Percentiles rank a stretch among this genome's conserved stretches.
phyloP scores from a whole-genome alignment of 139 green algal genomes.

The Chlamydomonas incerta region DNA sequence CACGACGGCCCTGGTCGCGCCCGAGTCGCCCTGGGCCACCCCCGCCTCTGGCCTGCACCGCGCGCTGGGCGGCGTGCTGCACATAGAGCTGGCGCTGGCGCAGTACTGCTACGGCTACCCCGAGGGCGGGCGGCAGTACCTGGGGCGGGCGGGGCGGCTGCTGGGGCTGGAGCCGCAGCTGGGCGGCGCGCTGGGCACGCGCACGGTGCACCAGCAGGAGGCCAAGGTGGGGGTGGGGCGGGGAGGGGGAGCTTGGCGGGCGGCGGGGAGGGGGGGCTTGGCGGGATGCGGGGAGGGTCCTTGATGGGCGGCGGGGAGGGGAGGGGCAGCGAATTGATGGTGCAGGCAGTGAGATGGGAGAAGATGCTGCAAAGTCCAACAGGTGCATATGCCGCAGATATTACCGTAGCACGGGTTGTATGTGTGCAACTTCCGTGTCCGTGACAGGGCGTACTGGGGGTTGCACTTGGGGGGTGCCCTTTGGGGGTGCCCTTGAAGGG shows the following conservation, averaged over 20 bases:
- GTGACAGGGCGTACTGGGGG: too few species aligned
- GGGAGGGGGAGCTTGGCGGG: conserved; percentile 18
- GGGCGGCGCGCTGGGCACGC: conserved; percentile 79
- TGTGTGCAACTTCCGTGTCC: too few species aligned
- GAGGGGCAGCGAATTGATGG: too few species aligned
- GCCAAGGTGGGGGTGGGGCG: conserved; percentile 83
- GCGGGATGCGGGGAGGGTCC: not conserved
- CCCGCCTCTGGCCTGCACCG: conserved; percentile 11
- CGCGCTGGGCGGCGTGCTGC: conserved; percentile 31
- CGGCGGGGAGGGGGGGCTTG: not conserved
- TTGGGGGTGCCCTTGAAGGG: too few species aligned
- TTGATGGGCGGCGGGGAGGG: too few species aligned
- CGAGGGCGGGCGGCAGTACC: conserved; percentile 53
- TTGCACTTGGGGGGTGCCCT: too few species aligned
- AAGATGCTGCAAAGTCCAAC: too few species aligned
- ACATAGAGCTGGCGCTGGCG: conserved; percentile 67
- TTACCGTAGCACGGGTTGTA: too few species aligned
- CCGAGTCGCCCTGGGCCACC: not conserved
- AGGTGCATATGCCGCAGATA: too few species aligned
- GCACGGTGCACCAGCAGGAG: conserved; percentile 90
- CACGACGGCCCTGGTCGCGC: not conserved
- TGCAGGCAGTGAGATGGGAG: too few species aligned
- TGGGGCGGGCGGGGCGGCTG: conserved; percentile 55
- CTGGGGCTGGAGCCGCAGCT: conserved; percentile 72
- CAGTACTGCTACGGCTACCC: conserved; percentile 67